Evolutionary conservation across 441 rosid species (phyloP), one percentile per base, ranked within the genome.

Genomic region (Gossypium trilobum): DNA sequence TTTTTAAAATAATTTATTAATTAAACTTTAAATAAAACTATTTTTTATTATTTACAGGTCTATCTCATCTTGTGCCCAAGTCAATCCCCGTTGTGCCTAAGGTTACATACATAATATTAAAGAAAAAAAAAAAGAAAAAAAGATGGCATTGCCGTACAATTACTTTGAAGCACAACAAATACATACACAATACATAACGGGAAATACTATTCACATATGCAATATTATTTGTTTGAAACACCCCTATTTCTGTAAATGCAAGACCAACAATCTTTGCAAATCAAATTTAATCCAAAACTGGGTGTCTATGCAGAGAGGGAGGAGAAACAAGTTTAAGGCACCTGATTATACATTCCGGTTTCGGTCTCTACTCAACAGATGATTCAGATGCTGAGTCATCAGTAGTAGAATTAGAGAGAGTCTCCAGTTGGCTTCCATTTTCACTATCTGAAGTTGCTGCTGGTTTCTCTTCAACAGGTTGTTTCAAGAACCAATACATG

Each of bases 371-470:
- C 51, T 88, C 96, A 67, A 88, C 55, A 1, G 99, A 95, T 44
- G 98, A 89, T 73, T 95, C 99, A 0, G 97, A 94, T 75, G 97
- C 85, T 56, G 97, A 90, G 79, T 94, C 99, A 65, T 94, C 99
- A 36, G 69, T 72, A 1, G 96, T 87, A 56, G 90, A 86, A 78
- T 75, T 88, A 20, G 89, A 87, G 42, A 81, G 51, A 20, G 88
- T 85, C 62, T 89, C 87, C 39, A 82, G 68, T 31, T 77, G 73
- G 78, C 84, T 82, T 68, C 88, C 87, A 2, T 63, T 79, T 57
- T 87, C 97, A 48, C 87, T 90, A 70, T 92, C 97, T 1, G 96
- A 90, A 52, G 83, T 80, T 58, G 80, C 85, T 0, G 82, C 80
- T 66, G 87, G 73, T 72, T 88, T 86, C 71, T 87, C 93, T 39